Base-by-base conservation (phyloP, 2,329 filamentous ascomycete genomes). In the Xylariaceae sp. region DNA sequence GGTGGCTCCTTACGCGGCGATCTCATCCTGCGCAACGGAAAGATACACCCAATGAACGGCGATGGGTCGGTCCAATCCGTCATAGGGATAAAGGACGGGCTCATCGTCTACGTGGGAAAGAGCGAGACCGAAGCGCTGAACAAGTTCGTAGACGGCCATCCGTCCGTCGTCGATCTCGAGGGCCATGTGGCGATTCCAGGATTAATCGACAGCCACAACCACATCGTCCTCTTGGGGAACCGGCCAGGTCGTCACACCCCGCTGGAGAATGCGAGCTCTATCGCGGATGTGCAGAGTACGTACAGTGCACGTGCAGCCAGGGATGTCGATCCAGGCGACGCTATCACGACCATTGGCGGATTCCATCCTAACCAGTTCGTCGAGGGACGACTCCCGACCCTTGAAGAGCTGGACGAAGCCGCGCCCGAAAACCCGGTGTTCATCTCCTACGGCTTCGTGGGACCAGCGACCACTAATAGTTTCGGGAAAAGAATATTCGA, bases 291-390 rank as follows among this genome's bases (percentile, higher is more conserved):
- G n/a, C 52, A 50, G 34, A 27, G 26, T 7, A 49, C 44, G 0
- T 52, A 50, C 26, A 18, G 24, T 8, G 31, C 39, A 3, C 49
- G 53, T 5, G n/a, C n/a, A n/a, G 50, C 44, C 6, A 17, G 27
- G 6, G 34, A 13, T 9, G 36, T 52, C 8, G 47, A 54, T 4
- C 16, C 29, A 5, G 46, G 47, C 12, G 40, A 31, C 21, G 55
- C 54, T 40, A 44, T 58, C 30, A 58, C 55, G 9, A 56, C 54
- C 12, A 56, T 58, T 17, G 55, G 55, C 31, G 55, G 55, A 3
- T 58, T 58, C 40, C 41, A 51, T 15, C 47, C 49, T 1, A 56
- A 54, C 29, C 55, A 58, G 13, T 56, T 58, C 44, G 5, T 14
- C 9, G 55, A 56, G 31, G 34, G 26, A 3, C 47, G 55, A 3